Evolutionary conservation across 441 rosid species (phyloP).

Genomic region (Pelargonium myrrhifolium): DNA sequence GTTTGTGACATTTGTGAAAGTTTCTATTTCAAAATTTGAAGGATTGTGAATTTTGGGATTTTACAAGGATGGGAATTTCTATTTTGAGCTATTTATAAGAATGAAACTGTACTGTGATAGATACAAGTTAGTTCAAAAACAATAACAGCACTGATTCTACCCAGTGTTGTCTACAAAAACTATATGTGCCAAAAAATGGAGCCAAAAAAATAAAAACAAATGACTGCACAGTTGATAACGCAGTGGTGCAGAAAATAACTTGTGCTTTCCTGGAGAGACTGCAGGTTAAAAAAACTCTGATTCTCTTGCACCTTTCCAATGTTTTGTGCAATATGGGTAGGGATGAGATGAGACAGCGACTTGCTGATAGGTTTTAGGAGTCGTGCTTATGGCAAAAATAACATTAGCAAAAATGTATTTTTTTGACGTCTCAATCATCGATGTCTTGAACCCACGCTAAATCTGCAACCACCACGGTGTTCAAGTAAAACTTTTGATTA

Average conservation of each 20-base stretch:
- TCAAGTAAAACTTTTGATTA: constrained; percentile 1
- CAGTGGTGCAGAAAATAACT: constrained; percentile 1
- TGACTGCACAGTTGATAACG: constrained; percentile 2
- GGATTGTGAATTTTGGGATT: too few relatives aligned
- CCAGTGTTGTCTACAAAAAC: background rate
- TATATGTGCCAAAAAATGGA: constrained; percentile 1
- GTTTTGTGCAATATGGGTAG: background rate
- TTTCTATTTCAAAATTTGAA: too few relatives aligned
- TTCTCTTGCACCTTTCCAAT: background rate
- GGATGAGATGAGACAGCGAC: background rate
- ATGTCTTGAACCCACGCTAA: constrained; percentile 91
- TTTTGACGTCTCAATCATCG: constrained; percentile 41
- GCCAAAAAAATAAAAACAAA: background rate
- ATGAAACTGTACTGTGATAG: background rate
- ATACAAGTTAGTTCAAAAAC: background rate
- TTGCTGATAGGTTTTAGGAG: background rate
- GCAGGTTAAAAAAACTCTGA: background rate
- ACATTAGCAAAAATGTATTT: background rate
- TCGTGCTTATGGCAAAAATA: background rate
- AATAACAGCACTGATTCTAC: background rate
- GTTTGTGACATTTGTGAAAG: too few relatives aligned
- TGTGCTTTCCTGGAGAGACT: background rate
- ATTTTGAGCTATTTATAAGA: background rate
- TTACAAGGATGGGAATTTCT: too few relatives aligned
- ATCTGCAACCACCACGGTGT: constrained; percentile 40